Conservation (phyloP, 2,329 filamentous ascomycete species). For the Byssothecium circinans region DNA sequence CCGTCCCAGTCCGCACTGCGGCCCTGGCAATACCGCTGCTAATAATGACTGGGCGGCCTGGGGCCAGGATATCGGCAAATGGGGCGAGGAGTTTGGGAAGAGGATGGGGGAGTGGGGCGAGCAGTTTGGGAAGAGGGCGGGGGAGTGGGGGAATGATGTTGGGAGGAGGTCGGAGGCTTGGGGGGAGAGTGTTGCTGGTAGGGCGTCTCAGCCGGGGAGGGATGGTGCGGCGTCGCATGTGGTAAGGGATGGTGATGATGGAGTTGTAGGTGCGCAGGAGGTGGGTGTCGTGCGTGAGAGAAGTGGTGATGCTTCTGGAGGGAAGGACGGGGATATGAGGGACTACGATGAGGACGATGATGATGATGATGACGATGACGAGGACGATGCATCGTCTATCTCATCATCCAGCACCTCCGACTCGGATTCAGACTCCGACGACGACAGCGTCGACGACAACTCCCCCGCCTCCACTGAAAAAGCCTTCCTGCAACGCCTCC, state of each 20-base stretch:
- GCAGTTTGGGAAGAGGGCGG: slow-evolving; percentile 31
- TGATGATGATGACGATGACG: slow-evolving; percentile 16
- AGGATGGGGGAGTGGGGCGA: slow-evolving; percentile 33
- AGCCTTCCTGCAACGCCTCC: slow-evolving; percentile 20
- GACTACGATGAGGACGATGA: slow-evolving; percentile 19
- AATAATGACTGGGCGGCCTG: slow-evolving; percentile 16
- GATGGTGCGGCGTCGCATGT: slow-evolving; percentile 10
- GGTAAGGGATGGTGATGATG: background rate
- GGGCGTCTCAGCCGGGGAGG: slow-evolving; percentile 21
- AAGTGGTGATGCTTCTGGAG: background rate
- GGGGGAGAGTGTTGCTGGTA: slow-evolving; percentile 33
- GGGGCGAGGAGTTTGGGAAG: slow-evolving; percentile 39
- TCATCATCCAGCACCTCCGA: slow-evolving; percentile 25
- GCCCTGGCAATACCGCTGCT: background rate
- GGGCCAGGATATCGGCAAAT: slow-evolving; percentile 24
- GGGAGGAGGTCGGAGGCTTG: slow-evolving; percentile 24
- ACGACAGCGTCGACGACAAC: slow-evolving; percentile 17
- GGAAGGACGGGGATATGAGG: slow-evolving; percentile 24
- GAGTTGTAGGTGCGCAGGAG: background rate
- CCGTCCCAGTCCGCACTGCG: background rate
- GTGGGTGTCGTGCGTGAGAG: background rate
- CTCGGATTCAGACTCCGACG: slow-evolving; percentile 14
- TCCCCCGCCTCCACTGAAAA: slow-evolving; percentile 9
- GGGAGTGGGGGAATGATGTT: slow-evolving; percentile 15
- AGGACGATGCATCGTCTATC: slow-evolving; percentile 23